Conservation (phyloP, 1,284 basidiomycete genomes). For the Ustilago curta region DNA sequence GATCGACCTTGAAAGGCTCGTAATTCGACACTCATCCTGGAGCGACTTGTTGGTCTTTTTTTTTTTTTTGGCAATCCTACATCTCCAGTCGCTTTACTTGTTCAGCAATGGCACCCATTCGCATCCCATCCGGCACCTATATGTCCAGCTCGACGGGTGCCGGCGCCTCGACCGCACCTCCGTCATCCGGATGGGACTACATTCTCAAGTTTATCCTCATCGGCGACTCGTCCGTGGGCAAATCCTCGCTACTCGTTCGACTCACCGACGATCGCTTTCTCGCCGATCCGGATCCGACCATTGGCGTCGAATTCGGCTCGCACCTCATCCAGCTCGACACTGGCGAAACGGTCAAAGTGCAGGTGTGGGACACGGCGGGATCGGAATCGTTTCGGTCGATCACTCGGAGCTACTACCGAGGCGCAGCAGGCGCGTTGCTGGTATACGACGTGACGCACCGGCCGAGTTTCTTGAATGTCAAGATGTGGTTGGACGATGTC, state of each 20-base stretch:
- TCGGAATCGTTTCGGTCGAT: constrained; percentile 61
- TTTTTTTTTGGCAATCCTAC: no score
- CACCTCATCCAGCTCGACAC: constrained; percentile 60
- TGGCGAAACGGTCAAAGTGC: constrained; percentile 64
- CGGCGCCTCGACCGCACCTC: constrained; percentile 28
- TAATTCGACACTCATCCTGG: no score
- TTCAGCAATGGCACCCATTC: constrained; percentile 46
- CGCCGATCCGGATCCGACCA: constrained; percentile 61
- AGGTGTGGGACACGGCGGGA: constrained; percentile 68
- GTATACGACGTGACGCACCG: constrained; percentile 64
- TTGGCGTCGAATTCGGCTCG: constrained; percentile 68
- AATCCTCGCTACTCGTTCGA: constrained; percentile 64
- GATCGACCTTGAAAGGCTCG: no score
- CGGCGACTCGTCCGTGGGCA: constrained; percentile 65
- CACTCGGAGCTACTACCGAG: constrained; percentile 65
- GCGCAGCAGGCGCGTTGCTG: constrained; percentile 65
- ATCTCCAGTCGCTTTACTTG: no score
- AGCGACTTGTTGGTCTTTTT: no score
- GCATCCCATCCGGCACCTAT: constrained; percentile 39
- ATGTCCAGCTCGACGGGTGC: constrained; percentile 1
- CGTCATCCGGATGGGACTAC: constrained; percentile 61
- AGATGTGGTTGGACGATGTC: constrained; percentile 63
- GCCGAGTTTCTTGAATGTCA: constrained; percentile 55
- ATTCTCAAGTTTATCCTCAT: constrained; percentile 68
- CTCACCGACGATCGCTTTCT: constrained; percentile 67